These are phyloP conservation scores for Acanthamoeba divionensis DNA, from an alignment of 208 protist genomes.

Conservation along the genomic window DNA sequence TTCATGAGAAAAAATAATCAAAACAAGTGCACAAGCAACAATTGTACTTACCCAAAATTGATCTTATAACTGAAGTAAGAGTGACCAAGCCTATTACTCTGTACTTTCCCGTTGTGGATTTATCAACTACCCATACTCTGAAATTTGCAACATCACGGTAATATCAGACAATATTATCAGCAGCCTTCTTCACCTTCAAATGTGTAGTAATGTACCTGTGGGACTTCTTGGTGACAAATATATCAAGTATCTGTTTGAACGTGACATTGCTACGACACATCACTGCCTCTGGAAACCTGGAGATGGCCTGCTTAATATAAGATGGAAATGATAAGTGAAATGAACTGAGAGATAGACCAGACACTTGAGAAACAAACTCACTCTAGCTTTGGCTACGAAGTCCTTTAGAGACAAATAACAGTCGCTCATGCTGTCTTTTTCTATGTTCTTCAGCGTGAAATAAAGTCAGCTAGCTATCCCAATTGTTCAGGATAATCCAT, in stretches of 20 bases:
- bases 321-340: neutral
- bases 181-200: neutral
- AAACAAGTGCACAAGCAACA: neutral
- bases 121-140: conserved; percentile 38
- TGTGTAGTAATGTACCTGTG: conserved; percentile 1
- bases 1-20: neutral
- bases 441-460: neutral
- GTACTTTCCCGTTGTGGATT: neutral
- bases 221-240: neutral
- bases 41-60: neutral
- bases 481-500: neutral
- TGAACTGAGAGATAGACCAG: neutral
- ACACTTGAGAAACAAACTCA: neutral
- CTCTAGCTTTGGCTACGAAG: neutral
- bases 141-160: neutral
- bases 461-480: neutral
- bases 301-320: neutral
- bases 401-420: neutral
- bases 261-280: neutral
- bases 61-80: neutral
- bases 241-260: neutral
- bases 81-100: neutral
- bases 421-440: neutral
- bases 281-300: neutral
- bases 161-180: neutral